Conservation (phyloP, 768 basidiomycete species). For the Macrolepiota fuliginosa region DNA sequence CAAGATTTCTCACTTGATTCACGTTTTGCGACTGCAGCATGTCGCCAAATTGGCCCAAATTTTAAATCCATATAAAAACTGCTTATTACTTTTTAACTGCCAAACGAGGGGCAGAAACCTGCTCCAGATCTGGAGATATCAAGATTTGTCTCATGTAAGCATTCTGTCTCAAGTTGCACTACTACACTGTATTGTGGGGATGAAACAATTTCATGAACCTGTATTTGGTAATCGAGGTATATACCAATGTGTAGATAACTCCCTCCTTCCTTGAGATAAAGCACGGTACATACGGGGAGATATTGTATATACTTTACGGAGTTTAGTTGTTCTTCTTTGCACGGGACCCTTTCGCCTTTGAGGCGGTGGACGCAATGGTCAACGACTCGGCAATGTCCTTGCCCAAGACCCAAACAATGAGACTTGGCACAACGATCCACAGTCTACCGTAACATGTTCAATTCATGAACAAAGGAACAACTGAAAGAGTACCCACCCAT, state of each 20-base stretch:
- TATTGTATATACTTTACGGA: too few species aligned
- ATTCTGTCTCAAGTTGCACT: too few species aligned
- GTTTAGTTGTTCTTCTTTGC: constrained; percentile 14
- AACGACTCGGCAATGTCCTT: constrained; percentile 56
- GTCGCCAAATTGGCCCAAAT: too few species aligned
- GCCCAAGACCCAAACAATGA: constrained; percentile 60
- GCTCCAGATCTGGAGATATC: too few species aligned
- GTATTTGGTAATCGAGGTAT: neutral
- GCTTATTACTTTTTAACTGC: too few species aligned
- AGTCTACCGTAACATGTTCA: constrained; percentile 36
- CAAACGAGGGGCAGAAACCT: too few species aligned
- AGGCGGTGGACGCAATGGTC: constrained; percentile 14
- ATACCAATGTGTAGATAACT: neutral
- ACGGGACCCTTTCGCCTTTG: neutral
- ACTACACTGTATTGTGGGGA: too few species aligned
- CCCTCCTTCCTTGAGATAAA: neutral
- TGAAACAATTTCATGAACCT: too few species aligned
- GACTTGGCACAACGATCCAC: constrained; percentile 73
- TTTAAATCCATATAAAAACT: too few species aligned
- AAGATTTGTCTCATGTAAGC: too few species aligned
- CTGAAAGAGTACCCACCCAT: constrained; percentile 51
- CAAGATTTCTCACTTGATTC: too few species aligned
- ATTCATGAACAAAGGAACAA: neutral
- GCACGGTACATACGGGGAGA: neutral
- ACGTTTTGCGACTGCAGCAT: too few species aligned